Evolutionary conservation across 2,329 filamentous ascomycete species (phyloP).

Genomic region (Fonsecaea pugnacius): DNA sequence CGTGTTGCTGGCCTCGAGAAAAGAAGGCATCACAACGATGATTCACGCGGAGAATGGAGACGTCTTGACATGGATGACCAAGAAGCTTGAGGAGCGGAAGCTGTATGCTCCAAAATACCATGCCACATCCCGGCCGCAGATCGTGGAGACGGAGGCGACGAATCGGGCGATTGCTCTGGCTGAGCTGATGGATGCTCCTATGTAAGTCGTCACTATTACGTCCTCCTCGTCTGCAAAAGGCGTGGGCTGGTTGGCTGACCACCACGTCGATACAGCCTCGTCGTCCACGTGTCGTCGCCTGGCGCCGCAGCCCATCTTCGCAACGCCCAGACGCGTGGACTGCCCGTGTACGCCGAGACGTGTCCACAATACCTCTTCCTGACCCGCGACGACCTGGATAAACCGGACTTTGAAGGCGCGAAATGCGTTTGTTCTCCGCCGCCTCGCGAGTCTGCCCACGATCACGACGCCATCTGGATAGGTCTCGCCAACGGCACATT

Average conservation of each 20-base stretch:
- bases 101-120: constrained; percentile 53
- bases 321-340: constrained; percentile 54
- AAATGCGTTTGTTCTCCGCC: constrained; percentile 62
- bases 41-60: constrained; percentile 56
- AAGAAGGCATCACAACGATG: constrained; percentile 55
- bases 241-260: neutral
- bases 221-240: neutral
- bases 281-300: constrained; percentile 59
- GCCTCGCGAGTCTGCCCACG: constrained; percentile 52
- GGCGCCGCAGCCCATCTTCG: constrained; percentile 56
- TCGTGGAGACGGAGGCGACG: constrained; percentile 56
- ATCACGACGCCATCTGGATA: constrained; percentile 58
- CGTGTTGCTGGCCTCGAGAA: constrained; percentile 54
- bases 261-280: constrained; percentile 39
- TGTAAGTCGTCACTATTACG: constrained; percentile 37
- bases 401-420: constrained; percentile 51
- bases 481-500: constrained; percentile 60
- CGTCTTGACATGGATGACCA: constrained; percentile 51
- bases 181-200: constrained; percentile 56
- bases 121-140: constrained; percentile 51
- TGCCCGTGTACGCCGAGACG: constrained; percentile 62
- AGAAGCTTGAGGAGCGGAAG: constrained; percentile 47
- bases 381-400: constrained; percentile 53
- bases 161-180: constrained; percentile 54
- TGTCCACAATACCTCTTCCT: constrained; percentile 64